phyloP scores from a whole-genome alignment of 306 rosid species.

The Betula pendula region DNA sequence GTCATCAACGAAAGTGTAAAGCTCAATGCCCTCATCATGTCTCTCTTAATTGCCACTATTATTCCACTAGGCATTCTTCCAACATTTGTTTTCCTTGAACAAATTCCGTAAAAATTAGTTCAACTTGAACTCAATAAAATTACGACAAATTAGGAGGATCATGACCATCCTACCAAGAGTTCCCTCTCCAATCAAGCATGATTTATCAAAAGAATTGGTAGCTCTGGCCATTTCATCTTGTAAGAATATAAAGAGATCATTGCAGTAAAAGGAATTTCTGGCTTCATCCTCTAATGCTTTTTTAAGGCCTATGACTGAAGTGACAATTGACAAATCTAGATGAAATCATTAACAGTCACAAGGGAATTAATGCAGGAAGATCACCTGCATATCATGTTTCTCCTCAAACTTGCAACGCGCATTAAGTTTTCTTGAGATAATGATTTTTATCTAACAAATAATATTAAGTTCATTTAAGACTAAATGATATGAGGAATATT shows the following conservation, averaged over 20 bases:
- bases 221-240: neutral
- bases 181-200: slow-evolving; percentile 5
- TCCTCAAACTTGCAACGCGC: too few relatives aligned
- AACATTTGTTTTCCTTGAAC: neutral
- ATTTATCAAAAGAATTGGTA: neutral
- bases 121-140: neutral
- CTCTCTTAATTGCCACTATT: neutral
- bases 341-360: neutral
- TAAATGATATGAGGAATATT: too few relatives aligned
- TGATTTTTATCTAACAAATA: too few relatives aligned
- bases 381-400: neutral
- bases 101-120: neutral
- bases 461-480: too few relatives aligned
- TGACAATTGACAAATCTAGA: neutral
- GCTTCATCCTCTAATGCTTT: neutral
- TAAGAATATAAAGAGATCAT: neutral
- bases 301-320: neutral
- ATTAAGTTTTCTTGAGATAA: too few relatives aligned
- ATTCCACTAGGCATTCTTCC: slow-evolving; percentile 7
- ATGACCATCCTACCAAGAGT: slow-evolving; percentile 4
- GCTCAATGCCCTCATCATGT: neutral
- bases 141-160: neutral
- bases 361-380: neutral
- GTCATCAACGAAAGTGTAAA: neutral
- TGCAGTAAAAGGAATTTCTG: neutral